Evolutionary conservation across 352 stramenopile genomes (phyloP), one percentile per base, ranked within the genome.

Genomic region (Pythium apleroticum): DNA sequence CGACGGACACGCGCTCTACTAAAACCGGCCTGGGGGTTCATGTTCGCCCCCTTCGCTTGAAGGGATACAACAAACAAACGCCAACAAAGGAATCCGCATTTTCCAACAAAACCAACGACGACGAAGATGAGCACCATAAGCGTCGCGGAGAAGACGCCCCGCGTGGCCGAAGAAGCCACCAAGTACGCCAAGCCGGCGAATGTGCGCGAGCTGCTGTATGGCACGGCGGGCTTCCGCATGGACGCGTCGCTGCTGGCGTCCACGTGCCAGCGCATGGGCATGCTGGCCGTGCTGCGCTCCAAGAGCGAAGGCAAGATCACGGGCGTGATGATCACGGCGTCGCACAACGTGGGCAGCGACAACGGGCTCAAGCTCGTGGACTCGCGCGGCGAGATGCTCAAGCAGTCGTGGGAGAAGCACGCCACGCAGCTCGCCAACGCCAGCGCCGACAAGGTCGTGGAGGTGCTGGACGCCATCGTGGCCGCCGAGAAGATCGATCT

Each of bases 301-400:
- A 91, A 90, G 71, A 88, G 76, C 67, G 69, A 77, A 64, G 81
- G 78, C 49, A 91, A 92, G 75, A 92, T 91, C 71, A 83, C 94
- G 49, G 95, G 94, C 31, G 67, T 98, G 27, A 98, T 98, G 94
- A 91, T 98, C 61, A 98, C 95, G 49, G 95, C 95, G 11, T 98
- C 91, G 58, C 95, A 98, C 84, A 98, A 98, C 73, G 65, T 71
- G 12, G 81, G 80, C 30, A 66, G 54, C n/a, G 95, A 98, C 81
- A 98, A 98, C 57, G 95, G 95, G 2, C 74, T 98, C 60, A 98
- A 98, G 82, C 80, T 98, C 63, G 81, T 98, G 5, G 95, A 98
- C 77, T 77, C 91, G n/a, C 81, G 86, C 64, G 95, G 95, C 58
- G 90, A 95, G 35, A 98, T 98, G 94, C 82, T 98, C 60, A 80